Evolutionary conservation across 1,284 basidiomycete species (phyloP), one percentile per base, ranked within the genome.

Genomic region (Omphalotus olearius): DNA sequence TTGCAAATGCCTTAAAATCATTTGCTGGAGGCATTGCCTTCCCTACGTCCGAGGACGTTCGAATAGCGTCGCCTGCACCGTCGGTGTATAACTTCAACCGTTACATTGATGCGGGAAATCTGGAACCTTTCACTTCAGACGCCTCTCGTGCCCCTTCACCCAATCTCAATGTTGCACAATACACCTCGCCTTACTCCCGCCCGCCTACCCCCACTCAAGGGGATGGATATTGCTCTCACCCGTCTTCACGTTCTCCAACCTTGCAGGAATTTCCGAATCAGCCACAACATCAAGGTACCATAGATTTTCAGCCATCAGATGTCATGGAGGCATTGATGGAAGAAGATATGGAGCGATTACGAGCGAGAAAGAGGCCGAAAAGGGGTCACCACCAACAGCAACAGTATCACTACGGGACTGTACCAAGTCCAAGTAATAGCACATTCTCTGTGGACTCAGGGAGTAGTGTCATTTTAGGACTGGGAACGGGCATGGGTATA

Each of bases 241-340:
- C 33, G 55, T 59, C 60, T 2, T 59, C 62, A 6, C 64, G 66
- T n/a, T 60, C 62, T 53, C 59, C 50, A 30, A 35, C 55, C n/a
- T 42, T 42, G 6, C 39, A 44, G 38, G 30, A 33, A 13, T 33
- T 33, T 13, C 7, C 30, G 30, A 7, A 39, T 10, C 39, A 49
- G 23, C 17, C 6, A 14, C 2, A 17, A 5, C 64, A 62, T 7
- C 70, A 69, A 30, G 59, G 68, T 5, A 66, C 72, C 0, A 69
- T 70, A 37, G 76, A 82, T 51, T 89, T 83, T 62, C 61, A 75
- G 18, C 82, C 91, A 0, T 85, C 79, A 10, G 79, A 89, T 57
- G 88, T 93, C 3, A 86, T 95, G 70, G 88, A 92, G 57, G 89
- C 90, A 0, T 71, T 95, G 17, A 89, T 91, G 63, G 90, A 91